Conservation (phyloP, 441 rosid genomes). For the Jatropha multifida region DNA sequence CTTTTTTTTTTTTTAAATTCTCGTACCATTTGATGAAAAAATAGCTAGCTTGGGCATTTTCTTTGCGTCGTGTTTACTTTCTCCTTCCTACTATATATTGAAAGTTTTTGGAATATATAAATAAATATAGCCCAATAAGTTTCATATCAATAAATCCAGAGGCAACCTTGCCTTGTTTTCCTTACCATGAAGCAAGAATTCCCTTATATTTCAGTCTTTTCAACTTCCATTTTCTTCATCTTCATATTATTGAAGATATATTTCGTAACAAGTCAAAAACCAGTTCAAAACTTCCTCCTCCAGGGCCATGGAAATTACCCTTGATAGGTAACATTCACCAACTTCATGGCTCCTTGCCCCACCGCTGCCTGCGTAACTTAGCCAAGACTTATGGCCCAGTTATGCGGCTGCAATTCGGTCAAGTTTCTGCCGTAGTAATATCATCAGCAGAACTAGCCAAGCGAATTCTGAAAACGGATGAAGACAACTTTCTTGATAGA, state of each 20-base stretch:
- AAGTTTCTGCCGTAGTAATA: neutral
- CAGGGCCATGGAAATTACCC: neutral
- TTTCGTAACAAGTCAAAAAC: neutral
- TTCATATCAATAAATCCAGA: too few relatives aligned
- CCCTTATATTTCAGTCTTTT: neutral
- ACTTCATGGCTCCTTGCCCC: neutral
- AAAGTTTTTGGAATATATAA: too few relatives aligned
- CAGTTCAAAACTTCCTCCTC: neutral
- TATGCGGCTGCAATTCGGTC: constrained; percentile 8
- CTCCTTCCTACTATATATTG: too few relatives aligned
- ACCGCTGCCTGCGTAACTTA: neutral
- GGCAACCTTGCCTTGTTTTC: neutral
- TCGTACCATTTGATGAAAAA: too few relatives aligned
- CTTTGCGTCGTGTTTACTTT: too few relatives aligned
- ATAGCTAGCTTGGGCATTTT: too few relatives aligned
- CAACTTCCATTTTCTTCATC: neutral
- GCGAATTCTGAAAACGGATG: constrained; percentile 3
- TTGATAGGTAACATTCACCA: constrained; percentile 16
- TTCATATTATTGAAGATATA: neutral
- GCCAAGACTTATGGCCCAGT: constrained; percentile 4
- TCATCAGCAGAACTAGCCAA: constrained; percentile 12
- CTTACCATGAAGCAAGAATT: neutral
- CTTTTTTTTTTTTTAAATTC: too few relatives aligned
- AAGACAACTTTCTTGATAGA: neutral
- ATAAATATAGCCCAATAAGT: too few relatives aligned